phyloP scores from a whole-genome alignment of 2,329 filamentous ascomycete species.

The Colletotrichum sp. region DNA sequence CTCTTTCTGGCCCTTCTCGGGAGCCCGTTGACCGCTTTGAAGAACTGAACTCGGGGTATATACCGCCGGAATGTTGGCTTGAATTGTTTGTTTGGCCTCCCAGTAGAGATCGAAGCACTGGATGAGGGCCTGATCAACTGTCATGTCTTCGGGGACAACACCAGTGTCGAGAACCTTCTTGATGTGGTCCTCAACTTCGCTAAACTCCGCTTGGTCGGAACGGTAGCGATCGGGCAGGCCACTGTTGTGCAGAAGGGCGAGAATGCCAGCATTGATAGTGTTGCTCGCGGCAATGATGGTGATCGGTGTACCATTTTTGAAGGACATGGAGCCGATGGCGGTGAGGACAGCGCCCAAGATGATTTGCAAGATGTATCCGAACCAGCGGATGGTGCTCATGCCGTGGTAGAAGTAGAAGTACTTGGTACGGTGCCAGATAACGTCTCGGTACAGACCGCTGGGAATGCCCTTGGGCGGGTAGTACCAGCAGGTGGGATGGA shows the following conservation, averaged over 20 bases:
- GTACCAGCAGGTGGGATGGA: slow-evolving; percentile 45
- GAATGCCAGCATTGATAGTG: slow-evolving; percentile 53
- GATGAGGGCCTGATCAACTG: slow-evolving; percentile 51
- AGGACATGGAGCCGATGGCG: slow-evolving; percentile 50
- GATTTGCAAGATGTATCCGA: slow-evolving; percentile 54
- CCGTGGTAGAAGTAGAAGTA: slow-evolving; percentile 50
- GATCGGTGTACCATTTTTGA: slow-evolving; percentile 43
- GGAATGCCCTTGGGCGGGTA: slow-evolving; percentile 55
- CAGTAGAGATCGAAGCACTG: slow-evolving; percentile 52
- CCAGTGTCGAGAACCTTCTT: slow-evolving; percentile 54
- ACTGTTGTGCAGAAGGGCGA: slow-evolving; percentile 59
- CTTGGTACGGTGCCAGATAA: slow-evolving; percentile 48
- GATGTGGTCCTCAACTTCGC: slow-evolving; percentile 54
- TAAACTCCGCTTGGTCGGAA: slow-evolving; percentile 54
- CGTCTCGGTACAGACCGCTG: slow-evolving; percentile 54
- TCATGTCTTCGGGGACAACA: slow-evolving; percentile 46
- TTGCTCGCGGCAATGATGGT: slow-evolving; percentile 54
- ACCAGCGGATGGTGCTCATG: slow-evolving; percentile 48
- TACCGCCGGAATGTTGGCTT: slow-evolving; percentile 50
- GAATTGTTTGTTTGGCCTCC: slow-evolving; percentile 51
- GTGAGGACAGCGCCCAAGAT: slow-evolving; percentile 54
- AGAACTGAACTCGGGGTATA: slow-evolving; percentile 32
- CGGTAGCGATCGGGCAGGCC: slow-evolving; percentile 58
- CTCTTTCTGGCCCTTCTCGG: background rate
- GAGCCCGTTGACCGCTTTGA: background rate